A percentile compares a stretch with the other conserved stretches of the same genome.
phyloP scores from a whole-genome alignment of 805 yeast species.

The Blastobotrys peoriensis region DNA sequence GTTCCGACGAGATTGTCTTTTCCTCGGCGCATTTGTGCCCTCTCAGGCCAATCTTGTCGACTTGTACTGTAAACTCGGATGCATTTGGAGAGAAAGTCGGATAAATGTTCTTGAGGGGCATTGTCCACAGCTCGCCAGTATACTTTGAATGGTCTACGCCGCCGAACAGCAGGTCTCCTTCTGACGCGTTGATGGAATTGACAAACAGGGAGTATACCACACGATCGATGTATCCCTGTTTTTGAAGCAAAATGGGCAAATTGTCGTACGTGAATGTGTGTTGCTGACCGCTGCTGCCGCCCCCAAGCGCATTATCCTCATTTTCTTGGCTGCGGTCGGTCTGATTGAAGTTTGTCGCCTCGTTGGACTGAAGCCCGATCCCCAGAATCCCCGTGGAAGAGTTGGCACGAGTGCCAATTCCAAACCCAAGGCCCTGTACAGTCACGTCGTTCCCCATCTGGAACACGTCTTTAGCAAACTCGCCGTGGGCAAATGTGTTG shows the following conservation, averaged over 20 bases:
- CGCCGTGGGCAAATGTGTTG: constrained; percentile 45
- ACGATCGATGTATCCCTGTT: constrained; percentile 37
- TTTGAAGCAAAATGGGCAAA: constrained; percentile 31
- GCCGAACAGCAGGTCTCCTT: constrained; percentile 59
- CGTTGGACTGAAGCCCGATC: constrained; percentile 30
- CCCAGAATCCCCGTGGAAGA: constrained; percentile 52
- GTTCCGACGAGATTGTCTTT: neutral
- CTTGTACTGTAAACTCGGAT: constrained; percentile 15
- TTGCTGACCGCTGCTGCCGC: neutral
- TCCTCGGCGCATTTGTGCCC: neutral
- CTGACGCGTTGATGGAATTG: constrained; percentile 29
- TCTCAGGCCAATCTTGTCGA: constrained; percentile 10
- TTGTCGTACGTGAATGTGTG: constrained; percentile 18
- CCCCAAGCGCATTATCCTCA: neutral
- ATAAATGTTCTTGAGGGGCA: constrained; percentile 12
- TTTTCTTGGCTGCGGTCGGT: neutral
- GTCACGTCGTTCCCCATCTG: constrained; percentile 44
- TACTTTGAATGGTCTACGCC: constrained; percentile 63
- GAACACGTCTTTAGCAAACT: constrained; percentile 58
- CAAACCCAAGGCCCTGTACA: constrained; percentile 54
- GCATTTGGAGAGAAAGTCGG: neutral
- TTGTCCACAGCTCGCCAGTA: constrained; percentile 35
- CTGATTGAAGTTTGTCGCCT: constrained; percentile 27
- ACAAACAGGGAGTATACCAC: constrained; percentile 46
- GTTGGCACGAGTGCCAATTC: constrained; percentile 62